Evolutionary conservation across 2,329 filamentous ascomycete species (phyloP).

Genomic region (Penicillium italicum): DNA sequence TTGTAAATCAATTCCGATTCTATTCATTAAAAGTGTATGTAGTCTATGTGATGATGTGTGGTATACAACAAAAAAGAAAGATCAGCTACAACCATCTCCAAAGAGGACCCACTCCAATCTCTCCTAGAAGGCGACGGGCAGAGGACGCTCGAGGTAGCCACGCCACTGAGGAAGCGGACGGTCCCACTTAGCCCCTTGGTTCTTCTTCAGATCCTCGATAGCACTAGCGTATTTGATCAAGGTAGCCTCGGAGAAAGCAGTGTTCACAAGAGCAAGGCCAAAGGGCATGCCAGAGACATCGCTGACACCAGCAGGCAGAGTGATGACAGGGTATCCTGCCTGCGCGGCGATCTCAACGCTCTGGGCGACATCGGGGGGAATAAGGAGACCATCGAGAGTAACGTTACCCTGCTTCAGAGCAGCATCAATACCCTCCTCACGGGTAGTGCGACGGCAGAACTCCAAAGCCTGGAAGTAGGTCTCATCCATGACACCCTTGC

Average conservation of each 20-base stretch:
- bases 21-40: constrained; percentile 1
- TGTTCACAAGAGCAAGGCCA: constrained; percentile 58
- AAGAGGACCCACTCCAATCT: neutral
- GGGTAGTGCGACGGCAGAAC: constrained; percentile 57
- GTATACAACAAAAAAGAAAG: constrained; percentile 5
- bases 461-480: constrained; percentile 65
- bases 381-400: constrained; percentile 60
- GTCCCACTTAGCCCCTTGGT: constrained; percentile 44
- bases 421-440: constrained; percentile 66
- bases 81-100: neutral
- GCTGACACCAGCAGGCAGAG: constrained; percentile 61
- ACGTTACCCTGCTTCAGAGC: constrained; percentile 52
- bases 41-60: constrained; percentile 8
- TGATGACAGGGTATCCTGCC: constrained; percentile 71
- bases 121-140: constrained; percentile 32
- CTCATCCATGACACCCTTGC: constrained; percentile 59
- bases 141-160: constrained; percentile 45
- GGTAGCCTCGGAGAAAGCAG: constrained; percentile 57
- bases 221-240: constrained; percentile 61
- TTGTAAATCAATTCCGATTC: neutral
- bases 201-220: constrained; percentile 57
- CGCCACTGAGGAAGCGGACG: constrained; percentile 53
- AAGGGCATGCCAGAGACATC: constrained; percentile 57
- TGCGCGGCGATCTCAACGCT: constrained; percentile 68
- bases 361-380: constrained; percentile 66